Base-by-base conservation (phyloP, 2,329 filamentous ascomycete species). In the Hypomyces perniciosus region DNA sequence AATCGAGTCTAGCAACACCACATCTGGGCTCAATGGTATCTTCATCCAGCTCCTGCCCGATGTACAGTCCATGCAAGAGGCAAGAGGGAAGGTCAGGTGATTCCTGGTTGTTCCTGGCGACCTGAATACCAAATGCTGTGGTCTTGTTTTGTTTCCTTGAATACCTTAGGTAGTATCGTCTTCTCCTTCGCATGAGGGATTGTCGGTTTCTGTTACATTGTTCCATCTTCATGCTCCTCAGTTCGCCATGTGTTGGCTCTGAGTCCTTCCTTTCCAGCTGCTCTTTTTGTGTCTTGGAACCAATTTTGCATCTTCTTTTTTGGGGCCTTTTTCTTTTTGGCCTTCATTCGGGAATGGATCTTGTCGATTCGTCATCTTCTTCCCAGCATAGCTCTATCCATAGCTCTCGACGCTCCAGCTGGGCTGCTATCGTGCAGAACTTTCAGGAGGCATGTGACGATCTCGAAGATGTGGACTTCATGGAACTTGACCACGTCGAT, bases 201-300 rank as follows among this genome's bases (percentile, higher is more conserved):
- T 20, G 20, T 20, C 20, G 20, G 20, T 20, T 20, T 20, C 20
- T 20, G 20, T 20, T 20, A 20, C 20, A 20, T 20, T 20, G 52
- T 53, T 57, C 52, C 46, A 40, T 57, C 53, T 59, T 59, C 53
- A 53, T 56, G 46, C 59, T 57, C 45, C 50, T 59, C 59, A 61
- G 62, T 62, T 61, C 51, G 47, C 51, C 61, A 74, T 74, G 70
- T 63, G 67, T 69, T 70, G 70, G 68, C 12, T 30, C 34, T 35
- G 38, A 51, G 13, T 39, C 39, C 47, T 50, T 61, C 54, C 52
- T 65, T 54, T 58, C 58, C 61, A 63, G 61, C 64, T 61, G 59
- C 57, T 66, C 61, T 69, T 69, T 72, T 68, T 67, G 66, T 67
- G 65, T 70, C 69, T 75, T 74, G 72, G 69, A 68, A 65, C 65